Evolutionary conservation across 257 asterid genomes (phyloP), one percentile per base, ranked within the genome.

Genomic region (Petunia secreta): DNA sequence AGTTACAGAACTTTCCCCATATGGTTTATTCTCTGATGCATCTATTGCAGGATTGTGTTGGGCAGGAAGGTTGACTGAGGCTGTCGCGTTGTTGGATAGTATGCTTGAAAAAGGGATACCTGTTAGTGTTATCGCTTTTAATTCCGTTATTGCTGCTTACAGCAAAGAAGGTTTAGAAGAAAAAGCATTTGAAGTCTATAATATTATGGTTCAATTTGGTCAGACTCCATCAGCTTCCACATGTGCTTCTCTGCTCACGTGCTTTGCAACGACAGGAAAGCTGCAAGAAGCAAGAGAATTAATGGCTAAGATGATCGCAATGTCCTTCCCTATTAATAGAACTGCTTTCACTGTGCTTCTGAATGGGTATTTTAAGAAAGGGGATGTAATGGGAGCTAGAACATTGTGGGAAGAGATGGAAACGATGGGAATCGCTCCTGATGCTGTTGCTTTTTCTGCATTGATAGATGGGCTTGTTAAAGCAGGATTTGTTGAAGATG

Each of bases 391-490:
- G 66, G 91, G 90, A 83, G 98, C 99, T 82, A 91, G 85, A 79
- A 73, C 82, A 76, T 75, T 93, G 76, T 95, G 99, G 99, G 86
- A 87, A 80, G 93, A 90, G 75, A 93, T 95, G 99, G 91, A 85
- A 81, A 85, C 67, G 83, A 82, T 81, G 55, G 94, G 92, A 75
- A 80, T 93, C 86, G 93, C 92, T 79, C 98, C 98, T 71, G 99
- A 95, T 88, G 91, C 85, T 82, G 96, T 95, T 84, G 97, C 97
- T 57, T 93, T 87, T 86, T 95, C 99, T 82, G 93, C 98, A 79
- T 92, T 88, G 75, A 85, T 95, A 69, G 87, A 90, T 71, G 98
- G 98, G 38, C 94, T 95, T 63, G 88, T 90, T 39, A 90, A 85
- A 85, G 83, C 87, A 11, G 98, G 94, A 43, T 90, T 85, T 71